A percentile compares a stretch with the other conserved stretches of the same genome.
Evolutionary conservation across 2,329 filamentous ascomycete species (phyloP).

Genomic region (Massarina eburnea): DNA sequence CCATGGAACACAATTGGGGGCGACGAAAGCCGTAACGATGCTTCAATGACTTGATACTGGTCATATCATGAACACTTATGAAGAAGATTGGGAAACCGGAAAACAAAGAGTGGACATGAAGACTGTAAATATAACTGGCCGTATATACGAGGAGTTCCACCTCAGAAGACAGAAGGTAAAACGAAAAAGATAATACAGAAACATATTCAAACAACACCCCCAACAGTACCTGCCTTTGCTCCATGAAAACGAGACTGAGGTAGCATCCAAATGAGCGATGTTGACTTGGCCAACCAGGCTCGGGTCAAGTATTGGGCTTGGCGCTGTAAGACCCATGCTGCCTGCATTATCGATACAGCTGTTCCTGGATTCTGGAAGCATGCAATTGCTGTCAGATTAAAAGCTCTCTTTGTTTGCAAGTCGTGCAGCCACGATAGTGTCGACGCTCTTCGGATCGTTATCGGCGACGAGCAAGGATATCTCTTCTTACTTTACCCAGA

Average conservation of each 20-base stretch:
- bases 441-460: too few species aligned
- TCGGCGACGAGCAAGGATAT: too few species aligned
- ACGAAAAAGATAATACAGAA: not conserved
- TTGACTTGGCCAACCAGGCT: constrained; percentile 16
- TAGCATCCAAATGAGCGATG: constrained; percentile 22
- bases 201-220: constrained; percentile 2
- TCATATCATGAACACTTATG: too few species aligned
- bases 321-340: constrained; percentile 18
- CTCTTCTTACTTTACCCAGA: too few species aligned
- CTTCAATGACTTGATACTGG: too few species aligned
- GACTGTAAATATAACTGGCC: too few species aligned
- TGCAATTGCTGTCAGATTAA: too few species aligned
- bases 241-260: constrained; percentile 8
- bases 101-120: too few species aligned
- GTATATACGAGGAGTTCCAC: too few species aligned
- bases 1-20: constrained; percentile 14
- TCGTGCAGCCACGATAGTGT: too few species aligned
- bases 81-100: too few species aligned
- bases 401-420: too few species aligned
- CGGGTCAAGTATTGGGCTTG: constrained; percentile 13
- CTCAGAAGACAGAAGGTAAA: not conserved
- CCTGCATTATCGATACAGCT: constrained; percentile 28
- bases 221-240: constrained; percentile 3
- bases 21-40: constrained; percentile 9
- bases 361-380: not conserved